Percentiles rank a stretch among this genome's conserved stretches.
Evolutionary conservation across 176 grass and related monocot genomes (phyloP).

Genomic region (Raddia distichophylla): DNA sequence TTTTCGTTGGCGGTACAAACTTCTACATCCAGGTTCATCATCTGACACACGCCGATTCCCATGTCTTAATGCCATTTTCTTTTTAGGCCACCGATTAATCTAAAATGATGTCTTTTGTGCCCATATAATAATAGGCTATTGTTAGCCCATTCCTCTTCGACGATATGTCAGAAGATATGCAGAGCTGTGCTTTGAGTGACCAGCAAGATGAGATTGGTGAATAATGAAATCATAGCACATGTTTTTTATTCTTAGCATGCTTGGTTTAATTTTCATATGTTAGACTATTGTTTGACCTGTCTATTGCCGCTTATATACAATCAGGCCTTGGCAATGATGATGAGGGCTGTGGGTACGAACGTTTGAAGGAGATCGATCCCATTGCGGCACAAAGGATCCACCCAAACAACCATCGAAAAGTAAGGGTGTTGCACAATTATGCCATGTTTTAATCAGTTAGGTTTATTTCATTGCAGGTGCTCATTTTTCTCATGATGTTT

Average conservation of each 20-base stretch:
- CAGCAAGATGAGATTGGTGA: conserved; percentile 43
- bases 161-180: conserved; percentile 63
- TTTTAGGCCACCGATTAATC: not conserved
- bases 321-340: conserved; percentile 53
- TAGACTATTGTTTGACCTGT: not conserved
- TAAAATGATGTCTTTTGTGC: not conserved
- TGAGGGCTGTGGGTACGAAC: conserved; percentile 51
- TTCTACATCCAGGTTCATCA: conserved; percentile 88
- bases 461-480: conserved; percentile 17
- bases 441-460: conserved; percentile 11
- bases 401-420: conserved; percentile 89
- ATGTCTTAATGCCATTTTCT: not conserved
- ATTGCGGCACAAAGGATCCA: conserved; percentile 78
- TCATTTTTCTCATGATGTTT: not conserved
- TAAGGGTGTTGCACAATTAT: conserved; percentile 28
- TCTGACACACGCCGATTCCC: not conserved
- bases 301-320: not conserved
- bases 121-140: conserved; percentile 54
- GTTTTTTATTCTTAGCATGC: conserved; percentile 12
- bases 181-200: conserved; percentile 30
- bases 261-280: not conserved
- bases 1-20: conserved; percentile 93
- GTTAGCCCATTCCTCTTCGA: conserved; percentile 83
- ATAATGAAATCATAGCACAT: not conserved
- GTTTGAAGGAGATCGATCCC: conserved; percentile 72